Evolutionary conservation across 805 yeast species (phyloP), one percentile per base, ranked within the genome.

Genomic region (Ogataea nakhonphanomensis): DNA sequence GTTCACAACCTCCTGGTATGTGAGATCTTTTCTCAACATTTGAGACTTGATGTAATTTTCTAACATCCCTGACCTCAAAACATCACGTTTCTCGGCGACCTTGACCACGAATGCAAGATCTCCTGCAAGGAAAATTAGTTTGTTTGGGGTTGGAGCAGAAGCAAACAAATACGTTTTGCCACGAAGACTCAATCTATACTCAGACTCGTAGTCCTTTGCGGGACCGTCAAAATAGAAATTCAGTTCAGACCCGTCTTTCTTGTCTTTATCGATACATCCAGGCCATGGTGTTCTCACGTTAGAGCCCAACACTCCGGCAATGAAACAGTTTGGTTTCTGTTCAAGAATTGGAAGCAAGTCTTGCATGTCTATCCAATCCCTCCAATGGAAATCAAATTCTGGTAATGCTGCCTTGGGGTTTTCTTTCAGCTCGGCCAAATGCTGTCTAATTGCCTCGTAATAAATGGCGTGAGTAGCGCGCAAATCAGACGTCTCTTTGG

Each of bases 341-440:
- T 53, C 57, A 5, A 66, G 39, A 23, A 67, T 43, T 0, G 69
- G 69, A 34, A 65, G 59, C 45, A 73, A 56, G 17, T 62, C 59
- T 7, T 69, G 64, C 59, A 74, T 60, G 43, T 75, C 79, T 4
- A 67, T 65, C 73, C 79, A 76, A 53, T 76, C 81, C 41, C 64
- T 65, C 81, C 81, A 76, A 48, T 74, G 75, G 57, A 76, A 76
- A 13, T 56, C 63, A 32, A 65, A 58, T 12, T 56, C 62, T 0
- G 71, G 65, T 2, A 69, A 68, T 6, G 46, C 40, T n/a, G 48
- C 46, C 46, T 57, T 40, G 33, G 67, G 44, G 28, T 53, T 38
- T 15, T 47, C 12, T 45, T 54, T 43, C 48, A 51, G 36, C 40
- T 45, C 54, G 46, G 39, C 44, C 41, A 46, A 55, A 35, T 60